A percentile compares a stretch with the other conserved stretches of the same genome.
Conservation (phyloP, 148 eudicot species). For the Chenopodium formosanum region DNA sequence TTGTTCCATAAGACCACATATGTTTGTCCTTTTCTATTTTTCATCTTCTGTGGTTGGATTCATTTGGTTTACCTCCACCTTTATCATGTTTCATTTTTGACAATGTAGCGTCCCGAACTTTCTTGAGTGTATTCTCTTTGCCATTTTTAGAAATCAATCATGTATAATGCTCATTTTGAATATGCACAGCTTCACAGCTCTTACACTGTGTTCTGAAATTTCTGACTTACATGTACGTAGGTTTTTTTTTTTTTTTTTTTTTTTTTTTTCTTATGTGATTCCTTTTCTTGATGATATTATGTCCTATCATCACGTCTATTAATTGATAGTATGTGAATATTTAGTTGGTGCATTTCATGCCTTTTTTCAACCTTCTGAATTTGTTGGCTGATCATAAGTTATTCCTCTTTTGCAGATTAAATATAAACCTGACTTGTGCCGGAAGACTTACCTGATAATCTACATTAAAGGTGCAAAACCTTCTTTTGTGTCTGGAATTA, state of each 20-base stretch:
- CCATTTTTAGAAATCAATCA: background rate
- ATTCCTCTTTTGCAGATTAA: constrained; percentile 23
- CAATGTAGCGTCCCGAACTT: background rate
- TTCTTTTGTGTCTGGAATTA: constrained; percentile 4
- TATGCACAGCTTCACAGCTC: background rate
- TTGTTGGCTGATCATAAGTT: constrained; percentile 13
- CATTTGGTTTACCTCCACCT: background rate
- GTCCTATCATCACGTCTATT: too few relatives aligned
- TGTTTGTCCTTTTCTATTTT: background rate
- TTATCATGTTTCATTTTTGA: background rate
- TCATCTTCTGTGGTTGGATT: constrained; percentile 2
- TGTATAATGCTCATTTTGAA: too few relatives aligned
- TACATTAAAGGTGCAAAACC: constrained; percentile 14
- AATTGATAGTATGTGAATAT: background rate
- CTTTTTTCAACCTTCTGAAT: background rate
- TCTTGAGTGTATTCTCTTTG: background rate
- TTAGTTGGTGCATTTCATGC: background rate
- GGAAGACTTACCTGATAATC: constrained; percentile 15
- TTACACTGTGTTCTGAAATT: background rate
- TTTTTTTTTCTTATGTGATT: background rate
- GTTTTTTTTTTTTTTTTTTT: too few relatives aligned
- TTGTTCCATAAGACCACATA: constrained; percentile 10
- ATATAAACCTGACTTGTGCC: background rate
- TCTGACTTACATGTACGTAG: too few relatives aligned
- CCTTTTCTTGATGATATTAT: constrained; percentile 6